Evolutionary conservation across 139 green algal genomes (phyloP).

Genomic region (Chlamydomonas asymmetrica): DNA sequence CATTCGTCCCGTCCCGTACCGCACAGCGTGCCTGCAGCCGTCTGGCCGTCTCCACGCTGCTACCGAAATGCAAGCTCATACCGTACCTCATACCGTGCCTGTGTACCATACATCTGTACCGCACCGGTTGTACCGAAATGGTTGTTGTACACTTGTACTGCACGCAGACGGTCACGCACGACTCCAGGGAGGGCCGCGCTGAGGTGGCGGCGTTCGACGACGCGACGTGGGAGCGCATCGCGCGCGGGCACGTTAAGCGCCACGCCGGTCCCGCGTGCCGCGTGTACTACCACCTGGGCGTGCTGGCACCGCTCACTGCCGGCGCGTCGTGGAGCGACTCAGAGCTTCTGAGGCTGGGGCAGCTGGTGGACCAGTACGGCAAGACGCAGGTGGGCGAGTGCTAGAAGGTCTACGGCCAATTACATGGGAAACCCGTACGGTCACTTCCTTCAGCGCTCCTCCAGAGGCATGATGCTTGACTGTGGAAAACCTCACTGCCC

Average conservation of each 20-base stretch:
- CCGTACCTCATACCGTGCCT: too few species aligned
- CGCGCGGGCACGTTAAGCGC: conserved; percentile 6
- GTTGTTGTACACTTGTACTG: too few species aligned
- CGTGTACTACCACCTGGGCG: conserved; percentile 11
- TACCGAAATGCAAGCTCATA: too few species aligned
- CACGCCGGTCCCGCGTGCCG: conserved; percentile 15
- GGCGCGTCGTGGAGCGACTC: neutral
- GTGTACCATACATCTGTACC: too few species aligned
- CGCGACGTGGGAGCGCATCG: conserved; percentile 3
- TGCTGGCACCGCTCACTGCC: neutral
- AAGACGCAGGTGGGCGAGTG: conserved; percentile 1
- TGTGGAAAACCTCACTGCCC: neutral
- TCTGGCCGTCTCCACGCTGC: too few species aligned
- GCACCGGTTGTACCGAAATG: too few species aligned
- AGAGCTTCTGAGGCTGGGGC: neutral
- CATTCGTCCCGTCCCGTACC: too few species aligned
- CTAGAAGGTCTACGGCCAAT: neutral
- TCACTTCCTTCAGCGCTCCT: neutral
- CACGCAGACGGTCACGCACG: too few species aligned
- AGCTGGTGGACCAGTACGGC: conserved; percentile 16
- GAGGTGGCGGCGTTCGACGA: too few species aligned
- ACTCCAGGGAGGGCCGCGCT: too few species aligned
- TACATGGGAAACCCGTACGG: neutral
- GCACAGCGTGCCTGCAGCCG: too few species aligned
- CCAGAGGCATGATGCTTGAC: neutral